A percentile compares a stretch with the other conserved stretches of the same genome.
Conservation (phyloP, 176 grass and related monocot species). For the Rhynchospora tenuis region DNA sequence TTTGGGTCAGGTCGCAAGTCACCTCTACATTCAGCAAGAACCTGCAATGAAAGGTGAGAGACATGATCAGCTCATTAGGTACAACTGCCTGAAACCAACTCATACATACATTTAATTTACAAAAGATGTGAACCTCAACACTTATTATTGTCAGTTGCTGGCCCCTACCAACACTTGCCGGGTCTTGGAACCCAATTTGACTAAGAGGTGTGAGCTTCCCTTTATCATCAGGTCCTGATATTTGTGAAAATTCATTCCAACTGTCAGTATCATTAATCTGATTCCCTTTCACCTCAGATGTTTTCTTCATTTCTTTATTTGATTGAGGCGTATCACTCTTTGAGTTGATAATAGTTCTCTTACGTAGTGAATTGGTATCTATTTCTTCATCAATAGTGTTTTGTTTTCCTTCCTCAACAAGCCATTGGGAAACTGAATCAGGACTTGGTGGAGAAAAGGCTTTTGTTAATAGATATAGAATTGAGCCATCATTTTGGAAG, state of each 20-base stretch:
- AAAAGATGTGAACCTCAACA: slow-evolving; percentile 49
- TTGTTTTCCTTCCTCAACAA: slow-evolving; percentile 33
- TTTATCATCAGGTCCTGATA: slow-evolving; percentile 67
- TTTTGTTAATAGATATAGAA: slow-evolving; percentile 65
- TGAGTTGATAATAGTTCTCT: slow-evolving; percentile 17
- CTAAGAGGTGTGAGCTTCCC: slow-evolving; percentile 72
- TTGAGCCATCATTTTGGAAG: slow-evolving; percentile 85
- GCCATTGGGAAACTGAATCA: slow-evolving; percentile 56
- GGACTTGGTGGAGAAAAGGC: slow-evolving; percentile 64
- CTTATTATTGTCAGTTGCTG: slow-evolving; percentile 85
- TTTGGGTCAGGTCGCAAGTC: slow-evolving; percentile 69
- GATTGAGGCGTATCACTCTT: slow-evolving; percentile 26
- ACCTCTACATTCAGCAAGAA: slow-evolving; percentile 73
- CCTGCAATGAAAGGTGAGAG: slow-evolving; percentile 40
- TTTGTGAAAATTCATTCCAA: slow-evolving; percentile 73
- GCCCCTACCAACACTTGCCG: slow-evolving; percentile 63
- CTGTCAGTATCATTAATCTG: slow-evolving; percentile 21
- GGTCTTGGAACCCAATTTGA: slow-evolving; percentile 83
- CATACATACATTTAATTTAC: background rate
- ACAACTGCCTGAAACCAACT: slow-evolving; percentile 27
- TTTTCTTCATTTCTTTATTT: slow-evolving; percentile 20
- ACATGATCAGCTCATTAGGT: slow-evolving; percentile 30
- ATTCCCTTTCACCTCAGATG: slow-evolving; percentile 9
- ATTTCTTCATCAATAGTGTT: background rate
- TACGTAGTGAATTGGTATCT: slow-evolving; percentile 18